Base-by-base conservation (phyloP, 257 asterid species). In the Lycium barbarum region DNA sequence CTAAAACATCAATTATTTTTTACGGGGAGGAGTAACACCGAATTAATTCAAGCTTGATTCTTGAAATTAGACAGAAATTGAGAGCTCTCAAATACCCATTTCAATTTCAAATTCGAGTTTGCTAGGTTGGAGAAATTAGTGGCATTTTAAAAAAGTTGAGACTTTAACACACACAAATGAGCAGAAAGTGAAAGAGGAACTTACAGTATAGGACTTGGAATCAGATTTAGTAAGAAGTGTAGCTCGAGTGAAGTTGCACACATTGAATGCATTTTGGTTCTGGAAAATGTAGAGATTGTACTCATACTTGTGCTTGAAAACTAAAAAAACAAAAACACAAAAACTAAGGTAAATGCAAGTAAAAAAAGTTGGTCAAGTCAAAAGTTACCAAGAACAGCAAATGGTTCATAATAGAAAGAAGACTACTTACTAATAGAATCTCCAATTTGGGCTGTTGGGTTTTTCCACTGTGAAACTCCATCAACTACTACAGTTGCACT, bases 191-290 rank as follows among this genome's bases (percentile, higher is more conserved):
- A 49, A 81, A 82, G n/a, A 82, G 18, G 84, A 67, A 87, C 88
- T 86, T 89, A 94, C 99, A 1, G 90, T 92, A 89, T 91, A 96
- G 63, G 93, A 90, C 36, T 92, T 84, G 88, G 97, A 93, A 72
- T 86, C 88, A 87, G 97, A 91, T 79, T 93, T 93, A 51, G 93
- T 91, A 86, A 96, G 92, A 88, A 95, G 83, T 33, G 98, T 90
- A 78, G 99, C 98, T 87, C 91, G 93, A 89, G 91, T 86, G 91
- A 95, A 93, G 88, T 95, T 92, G 94, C 99, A 96, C 86, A 79
- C 78, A 67, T 86, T 84, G 89, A 92, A 96, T 17, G 99, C 97
- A 76, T 85, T 85, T 68, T 88, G 86, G 87, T 85, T 96, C 98
- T 92, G 81, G 97, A 96, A 96, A 91, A 96, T 93, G 96, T 89